Percentiles rank a stretch among this genome's conserved stretches.
Conservation (phyloP, 441 rosid species). For the Populus hybrid region DNA sequence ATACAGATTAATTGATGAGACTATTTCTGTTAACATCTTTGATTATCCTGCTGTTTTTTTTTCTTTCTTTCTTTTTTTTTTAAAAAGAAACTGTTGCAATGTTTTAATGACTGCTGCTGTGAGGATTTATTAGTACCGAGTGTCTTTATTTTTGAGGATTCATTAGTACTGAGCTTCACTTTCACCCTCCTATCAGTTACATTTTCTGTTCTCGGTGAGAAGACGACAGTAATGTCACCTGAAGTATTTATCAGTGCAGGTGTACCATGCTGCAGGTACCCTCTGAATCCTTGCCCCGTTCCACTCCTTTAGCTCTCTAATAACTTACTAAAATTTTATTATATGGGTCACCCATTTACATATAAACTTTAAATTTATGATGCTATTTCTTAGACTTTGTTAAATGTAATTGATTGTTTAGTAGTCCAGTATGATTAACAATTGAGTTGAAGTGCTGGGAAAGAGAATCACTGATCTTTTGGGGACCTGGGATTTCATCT, state of each 20-base stretch:
- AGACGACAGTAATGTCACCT: constrained; percentile 97
- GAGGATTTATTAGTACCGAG: too few relatives aligned
- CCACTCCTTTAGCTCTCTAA: constrained; percentile 4
- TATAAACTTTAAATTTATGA: not conserved
- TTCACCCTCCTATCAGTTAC: constrained; percentile 52
- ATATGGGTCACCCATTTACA: not conserved
- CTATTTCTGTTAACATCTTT: not conserved
- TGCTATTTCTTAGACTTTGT: not conserved
- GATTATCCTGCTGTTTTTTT: not conserved
- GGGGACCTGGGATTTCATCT: not conserved
- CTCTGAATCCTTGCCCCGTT: constrained; percentile 27
- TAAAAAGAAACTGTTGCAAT: not conserved
- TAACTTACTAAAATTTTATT: constrained; percentile 7
- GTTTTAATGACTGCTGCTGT: not conserved
- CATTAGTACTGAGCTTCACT: constrained; percentile 15
- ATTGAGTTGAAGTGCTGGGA: not conserved
- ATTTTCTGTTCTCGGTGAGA: constrained; percentile 88
- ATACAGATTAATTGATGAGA: not conserved
- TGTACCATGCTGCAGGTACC: constrained; percentile 97
- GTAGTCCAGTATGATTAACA: not conserved
- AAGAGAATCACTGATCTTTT: not conserved
- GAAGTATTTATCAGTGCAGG: constrained; percentile 90
- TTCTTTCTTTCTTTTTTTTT: too few relatives aligned
- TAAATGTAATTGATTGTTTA: not conserved
- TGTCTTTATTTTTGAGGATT: constrained; percentile 9